These are phyloP conservation scores for Hypoxylon intermedium DNA, from an alignment of 495 filamentous ascomycete species.

Conservation along the genomic window DNA sequence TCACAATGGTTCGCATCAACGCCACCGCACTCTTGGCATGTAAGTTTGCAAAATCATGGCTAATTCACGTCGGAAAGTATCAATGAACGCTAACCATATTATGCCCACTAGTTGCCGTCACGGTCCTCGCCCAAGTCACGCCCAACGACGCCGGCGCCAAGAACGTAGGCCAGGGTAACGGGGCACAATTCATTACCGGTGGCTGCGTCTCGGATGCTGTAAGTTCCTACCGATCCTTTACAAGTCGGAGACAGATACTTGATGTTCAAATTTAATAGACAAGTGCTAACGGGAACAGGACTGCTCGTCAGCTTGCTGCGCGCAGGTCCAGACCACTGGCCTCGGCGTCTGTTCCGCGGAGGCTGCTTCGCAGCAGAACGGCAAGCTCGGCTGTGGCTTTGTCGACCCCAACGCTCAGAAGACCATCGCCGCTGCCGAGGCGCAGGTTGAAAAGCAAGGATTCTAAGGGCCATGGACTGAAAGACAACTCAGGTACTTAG, in stretches of 20 bases:
- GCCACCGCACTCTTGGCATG: conserved; percentile 42
- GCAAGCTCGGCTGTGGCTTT: conserved; percentile 52
- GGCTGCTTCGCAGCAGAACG: conserved; percentile 41
- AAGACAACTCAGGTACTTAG: background rate
- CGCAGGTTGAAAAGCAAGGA: conserved; percentile 31
- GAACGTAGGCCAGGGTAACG: conserved; percentile 60
- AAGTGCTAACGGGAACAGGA: conserved; percentile 11
- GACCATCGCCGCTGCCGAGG: conserved; percentile 34
- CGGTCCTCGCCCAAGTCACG: conserved; percentile 44
- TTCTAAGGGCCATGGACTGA: conserved; percentile 9
- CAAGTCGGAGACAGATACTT: too few species aligned
- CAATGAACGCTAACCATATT: conserved; percentile 1
- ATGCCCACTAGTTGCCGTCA: conserved; percentile 37
- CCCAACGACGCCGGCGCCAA: conserved; percentile 52
- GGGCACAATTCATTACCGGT: conserved; percentile 59
- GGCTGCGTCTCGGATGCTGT: conserved; percentile 56
- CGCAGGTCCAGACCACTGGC: conserved; percentile 29
- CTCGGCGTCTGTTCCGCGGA: conserved; percentile 44
- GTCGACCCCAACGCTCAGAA: conserved; percentile 50
- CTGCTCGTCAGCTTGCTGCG: conserved; percentile 38
- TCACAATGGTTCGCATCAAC: conserved; percentile 52
- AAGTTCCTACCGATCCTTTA: conserved; percentile 1
- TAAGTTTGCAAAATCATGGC: conserved; percentile 27
- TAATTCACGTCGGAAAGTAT: background rate
- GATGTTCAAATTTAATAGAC: background rate